Evolutionary conservation across 2,329 filamentous ascomycete species (phyloP).

Genomic region (Mariannaea sp.): DNA sequence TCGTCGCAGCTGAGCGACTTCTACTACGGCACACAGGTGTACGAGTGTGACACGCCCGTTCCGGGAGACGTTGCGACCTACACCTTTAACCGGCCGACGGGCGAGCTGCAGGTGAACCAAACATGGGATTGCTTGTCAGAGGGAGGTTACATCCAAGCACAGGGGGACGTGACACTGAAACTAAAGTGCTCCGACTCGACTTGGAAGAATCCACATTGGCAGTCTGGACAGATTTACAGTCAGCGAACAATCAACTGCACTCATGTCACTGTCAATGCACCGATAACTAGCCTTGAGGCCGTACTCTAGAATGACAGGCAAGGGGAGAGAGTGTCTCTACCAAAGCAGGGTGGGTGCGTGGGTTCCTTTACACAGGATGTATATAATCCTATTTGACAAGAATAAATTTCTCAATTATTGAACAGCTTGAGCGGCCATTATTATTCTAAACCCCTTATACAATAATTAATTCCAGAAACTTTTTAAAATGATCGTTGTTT

Average conservation of each 20-base stretch:
- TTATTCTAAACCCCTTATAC: no score
- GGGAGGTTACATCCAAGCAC: neutral
- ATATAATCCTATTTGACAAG: no score
- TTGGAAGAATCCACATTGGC: constrained; percentile 6
- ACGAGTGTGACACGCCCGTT: neutral
- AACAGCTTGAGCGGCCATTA: no score
- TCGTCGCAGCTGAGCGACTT: constrained; percentile 7
- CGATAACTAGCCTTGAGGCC: neutral
- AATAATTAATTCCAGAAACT: no score
- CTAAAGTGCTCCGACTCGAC: neutral
- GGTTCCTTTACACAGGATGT: no score
- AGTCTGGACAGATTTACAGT: constrained; percentile 8
- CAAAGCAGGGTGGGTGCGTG: no score
- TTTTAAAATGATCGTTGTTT: no score
- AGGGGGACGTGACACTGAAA: neutral
- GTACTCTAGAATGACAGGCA: no score
- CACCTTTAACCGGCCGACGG: constrained; percentile 2
- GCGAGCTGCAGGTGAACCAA: constrained; percentile 6
- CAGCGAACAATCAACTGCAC: neutral
- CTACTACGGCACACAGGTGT: constrained; percentile 3
- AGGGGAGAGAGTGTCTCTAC: no score
- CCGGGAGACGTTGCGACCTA: neutral
- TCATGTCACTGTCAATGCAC: neutral
- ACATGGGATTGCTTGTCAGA: constrained; percentile 5
- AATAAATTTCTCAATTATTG: no score